Evolutionary conservation across 352 stramenopile species (phyloP).

Genomic region (Hyaloperonospora brassicae): DNA sequence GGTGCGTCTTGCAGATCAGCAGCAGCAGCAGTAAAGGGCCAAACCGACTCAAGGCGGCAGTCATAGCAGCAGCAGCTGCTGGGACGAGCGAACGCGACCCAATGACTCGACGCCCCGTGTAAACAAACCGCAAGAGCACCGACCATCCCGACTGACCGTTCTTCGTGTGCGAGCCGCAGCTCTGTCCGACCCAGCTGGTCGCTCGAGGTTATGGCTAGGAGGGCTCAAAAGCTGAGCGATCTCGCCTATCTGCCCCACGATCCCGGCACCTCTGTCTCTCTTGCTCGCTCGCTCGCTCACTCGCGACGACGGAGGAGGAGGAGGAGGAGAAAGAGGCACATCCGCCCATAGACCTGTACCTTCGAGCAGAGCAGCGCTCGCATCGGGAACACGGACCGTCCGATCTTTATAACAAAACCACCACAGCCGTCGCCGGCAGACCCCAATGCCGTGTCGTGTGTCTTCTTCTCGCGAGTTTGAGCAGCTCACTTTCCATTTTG

Average conservation of each 20-base stretch:
- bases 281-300: not conserved
- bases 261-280: slow-evolving; percentile 28
- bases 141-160: not conserved
- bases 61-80: too few relatives aligned
- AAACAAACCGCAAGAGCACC: too few relatives aligned
- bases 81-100: not conserved
- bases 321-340: not conserved
- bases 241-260: slow-evolving; percentile 22
- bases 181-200: slow-evolving; percentile 24
- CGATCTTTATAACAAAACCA: slow-evolving; percentile 18
- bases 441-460: slow-evolving; percentile 6
- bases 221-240: slow-evolving; percentile 16
- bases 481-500: slow-evolving; percentile 32
- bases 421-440: slow-evolving; percentile 7
- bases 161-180: slow-evolving; percentile 15
- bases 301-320: too few relatives aligned
- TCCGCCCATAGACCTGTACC: slow-evolving; percentile 23
- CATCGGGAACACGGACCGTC: slow-evolving; percentile 24
- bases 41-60: too few relatives aligned
- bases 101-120: not conserved
- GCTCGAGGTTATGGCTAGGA: not conserved
- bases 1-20: too few relatives aligned
- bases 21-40: too few relatives aligned
- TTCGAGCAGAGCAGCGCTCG: slow-evolving; percentile 16
- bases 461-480: slow-evolving; percentile 8